Evolutionary conservation across 164 flowering plant genomes (phyloP), one percentile per base, ranked within the genome.

Genomic region (Tetrastigma voinierianum): DNA sequence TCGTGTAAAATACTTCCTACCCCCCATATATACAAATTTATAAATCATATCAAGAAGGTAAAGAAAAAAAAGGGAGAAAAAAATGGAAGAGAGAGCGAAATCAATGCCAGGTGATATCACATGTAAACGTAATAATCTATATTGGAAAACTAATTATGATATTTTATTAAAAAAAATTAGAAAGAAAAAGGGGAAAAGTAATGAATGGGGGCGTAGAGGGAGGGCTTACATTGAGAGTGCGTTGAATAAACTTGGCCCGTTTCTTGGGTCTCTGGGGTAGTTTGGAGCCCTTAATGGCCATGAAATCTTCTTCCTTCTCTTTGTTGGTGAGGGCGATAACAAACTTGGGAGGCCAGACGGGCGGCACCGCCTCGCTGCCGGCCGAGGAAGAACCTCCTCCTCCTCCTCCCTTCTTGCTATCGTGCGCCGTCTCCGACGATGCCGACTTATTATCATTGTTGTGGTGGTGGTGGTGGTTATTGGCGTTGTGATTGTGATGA

Each of bases 251-350:
- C 77, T 93, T 93, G 57, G 98, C 90, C 54, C 98, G 66, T 67
- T 93, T 93, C 77, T 93, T 93, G 53, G 98, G 98, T 65, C 98
- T 80, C 63, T 91, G 98, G 46, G 98, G 97, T 1, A 87, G 82
- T 75, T 90, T 93, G 16, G 96, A 89, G 5, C 98, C 98, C 65
- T 93, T 91, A 19, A 93, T 78, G 47, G 86, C 91, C 84, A 89
- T 66, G 79, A 93, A 93, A 75, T 93, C 98, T 65, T 93, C 98
- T 67, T 93, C 98, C 62, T 93, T 93, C 83, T 93, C 98, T 67
- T 93, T 88, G 56, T 84, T 89, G 3, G 97, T 89, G 49, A 93
- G 74, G 9, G 86, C 87, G 62, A 93, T 86, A 82, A 76, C 85
- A 66, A 93, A 87, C 74, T 86, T 91, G 13, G 95, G 91, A 4